Base-by-base conservation (phyloP, 495 filamentous ascomycete genomes). In the Parathielavia appendiculata region DNA sequence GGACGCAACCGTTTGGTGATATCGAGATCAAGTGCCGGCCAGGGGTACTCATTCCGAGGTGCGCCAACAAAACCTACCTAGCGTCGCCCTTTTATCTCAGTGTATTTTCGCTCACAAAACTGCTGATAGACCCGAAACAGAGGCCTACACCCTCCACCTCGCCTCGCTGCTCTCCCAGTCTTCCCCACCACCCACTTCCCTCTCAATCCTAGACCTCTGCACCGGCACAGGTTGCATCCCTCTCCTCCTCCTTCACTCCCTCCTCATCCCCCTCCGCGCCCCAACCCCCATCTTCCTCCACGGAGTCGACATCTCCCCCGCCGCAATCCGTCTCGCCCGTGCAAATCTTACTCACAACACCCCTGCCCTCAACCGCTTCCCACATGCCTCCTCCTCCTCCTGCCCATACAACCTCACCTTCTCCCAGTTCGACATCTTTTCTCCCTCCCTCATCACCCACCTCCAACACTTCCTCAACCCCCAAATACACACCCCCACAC, bases 151-250 rank as follows among this genome's bases (percentile, higher is more conserved):
- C 10, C 66, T 74, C 16, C 69, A 83, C 61, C 74, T 91, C 10
- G 80, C 81, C 23, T 58, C 73, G 5, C 50, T 82, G 30, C 66
- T 87, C 60, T 22, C 57, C 19, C 22, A 30, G 19, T n/a, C 22
- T 34, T 36, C 52, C 30, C 51, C 17, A 60, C 22, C 30, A 20
- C 57, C 50, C 45, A 8, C 8, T 22, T 38, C 45, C 58, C 60
- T 93, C 8, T 79, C 77, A 32, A 78, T 97, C 22, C 66, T 97
- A 2, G 93, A 98, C 70, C 72, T 96, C 26, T 97, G 93, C 69
- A 88, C 89, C 0, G 93, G 93, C 5, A 89, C 89, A 17, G 93
- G 93, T 30, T 97, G 93, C 70, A 95, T 98, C 59, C 73, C 91
- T 0, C 81, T 97, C 10, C 82, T 89, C 32, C 49, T 59, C 0